Evolutionary conservation across 2,329 filamentous ascomycete genomes (phyloP).

Genomic region (Bisporella sp.): DNA sequence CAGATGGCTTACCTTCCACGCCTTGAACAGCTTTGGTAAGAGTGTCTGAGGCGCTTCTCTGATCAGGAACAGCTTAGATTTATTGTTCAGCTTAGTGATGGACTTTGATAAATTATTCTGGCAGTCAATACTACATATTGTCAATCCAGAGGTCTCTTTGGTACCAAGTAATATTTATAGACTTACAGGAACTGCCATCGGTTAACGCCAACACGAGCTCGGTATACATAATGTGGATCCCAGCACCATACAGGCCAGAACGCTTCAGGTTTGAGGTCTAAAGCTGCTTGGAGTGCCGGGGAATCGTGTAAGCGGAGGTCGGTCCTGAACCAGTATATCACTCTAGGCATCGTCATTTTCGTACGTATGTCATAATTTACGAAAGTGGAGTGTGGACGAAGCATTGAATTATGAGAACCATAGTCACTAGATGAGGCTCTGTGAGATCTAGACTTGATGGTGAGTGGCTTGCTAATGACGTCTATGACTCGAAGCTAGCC

Average conservation of each 20-base stretch:
- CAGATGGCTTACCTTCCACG: slow-evolving; percentile 67
- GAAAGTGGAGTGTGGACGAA: too few species aligned
- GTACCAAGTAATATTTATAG: neutral
- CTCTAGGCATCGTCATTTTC: slow-evolving; percentile 37
- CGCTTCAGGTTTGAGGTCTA: slow-evolving; percentile 60
- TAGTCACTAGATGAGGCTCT: too few species aligned
- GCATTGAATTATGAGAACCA: too few species aligned
- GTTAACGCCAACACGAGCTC: slow-evolving; percentile 62
- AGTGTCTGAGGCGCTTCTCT: slow-evolving; percentile 66
- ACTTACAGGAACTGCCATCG: slow-evolving; percentile 63
- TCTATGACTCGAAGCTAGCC: too few species aligned
- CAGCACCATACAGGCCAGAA: slow-evolving; percentile 75
- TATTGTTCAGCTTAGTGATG: slow-evolving; percentile 61
- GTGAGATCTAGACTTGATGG: too few species aligned
- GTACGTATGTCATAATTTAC: neutral
- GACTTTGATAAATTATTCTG: slow-evolving; percentile 62
- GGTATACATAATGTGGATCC: slow-evolving; percentile 76
- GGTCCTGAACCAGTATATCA: slow-evolving; percentile 75
- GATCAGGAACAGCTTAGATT: slow-evolving; percentile 65
- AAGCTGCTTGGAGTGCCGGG: slow-evolving; percentile 62
- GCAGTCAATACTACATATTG: slow-evolving; percentile 53
- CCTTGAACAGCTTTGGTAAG: slow-evolving; percentile 64
- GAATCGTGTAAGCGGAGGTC: slow-evolving; percentile 74
- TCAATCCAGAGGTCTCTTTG: neutral
- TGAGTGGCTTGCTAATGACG: too few species aligned